Evolutionary conservation across 257 asterid genomes (phyloP).

Genomic region (Solanum pinnatisectum): DNA sequence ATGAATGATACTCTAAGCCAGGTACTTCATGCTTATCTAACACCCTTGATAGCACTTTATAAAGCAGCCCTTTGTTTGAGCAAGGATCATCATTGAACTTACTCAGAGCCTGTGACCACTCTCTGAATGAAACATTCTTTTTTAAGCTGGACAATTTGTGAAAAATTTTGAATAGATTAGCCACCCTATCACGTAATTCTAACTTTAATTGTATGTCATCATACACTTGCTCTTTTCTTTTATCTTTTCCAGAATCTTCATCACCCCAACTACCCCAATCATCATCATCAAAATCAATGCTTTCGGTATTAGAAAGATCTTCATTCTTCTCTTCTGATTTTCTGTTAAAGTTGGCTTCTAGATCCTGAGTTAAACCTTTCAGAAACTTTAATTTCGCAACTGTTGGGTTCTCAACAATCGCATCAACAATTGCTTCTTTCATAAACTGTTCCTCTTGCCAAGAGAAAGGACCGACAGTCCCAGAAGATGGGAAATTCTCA

Average conservation of each 20-base stretch:
- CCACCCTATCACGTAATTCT: slow-evolving; percentile 85
- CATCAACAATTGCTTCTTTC: slow-evolving; percentile 93
- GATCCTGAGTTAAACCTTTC: slow-evolving; percentile 60
- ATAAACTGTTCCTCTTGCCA: slow-evolving; percentile 99
- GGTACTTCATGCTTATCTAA: slow-evolving; percentile 69
- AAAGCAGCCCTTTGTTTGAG: slow-evolving; percentile 62
- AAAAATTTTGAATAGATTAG: slow-evolving; percentile 77
- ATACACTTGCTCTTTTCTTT: slow-evolving; percentile 47
- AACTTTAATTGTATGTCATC: slow-evolving; percentile 82
- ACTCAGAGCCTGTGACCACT: slow-evolving; percentile 23
- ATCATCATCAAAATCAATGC: slow-evolving; percentile 64
- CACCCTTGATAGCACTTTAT: slow-evolving; percentile 51
- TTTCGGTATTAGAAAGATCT: slow-evolving; percentile 23
- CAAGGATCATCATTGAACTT: slow-evolving; percentile 56
- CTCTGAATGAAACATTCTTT: slow-evolving; percentile 37
- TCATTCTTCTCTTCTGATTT: slow-evolving; percentile 37
- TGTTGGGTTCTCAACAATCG: slow-evolving; percentile 74
- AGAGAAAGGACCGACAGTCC: slow-evolving; percentile 87
- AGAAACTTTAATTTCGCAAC: slow-evolving; percentile 58
- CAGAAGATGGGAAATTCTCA: slow-evolving; percentile 86
- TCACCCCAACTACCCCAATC: slow-evolving; percentile 94
- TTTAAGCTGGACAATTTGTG: slow-evolving; percentile 66
- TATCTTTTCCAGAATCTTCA: slow-evolving; percentile 40
- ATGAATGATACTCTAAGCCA: slow-evolving; percentile 87
- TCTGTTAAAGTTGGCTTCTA: slow-evolving; percentile 35